These are phyloP conservation scores for Medicago ruthenica DNA, from an alignment of 306 rosid species.

Conservation along the genomic window DNA sequence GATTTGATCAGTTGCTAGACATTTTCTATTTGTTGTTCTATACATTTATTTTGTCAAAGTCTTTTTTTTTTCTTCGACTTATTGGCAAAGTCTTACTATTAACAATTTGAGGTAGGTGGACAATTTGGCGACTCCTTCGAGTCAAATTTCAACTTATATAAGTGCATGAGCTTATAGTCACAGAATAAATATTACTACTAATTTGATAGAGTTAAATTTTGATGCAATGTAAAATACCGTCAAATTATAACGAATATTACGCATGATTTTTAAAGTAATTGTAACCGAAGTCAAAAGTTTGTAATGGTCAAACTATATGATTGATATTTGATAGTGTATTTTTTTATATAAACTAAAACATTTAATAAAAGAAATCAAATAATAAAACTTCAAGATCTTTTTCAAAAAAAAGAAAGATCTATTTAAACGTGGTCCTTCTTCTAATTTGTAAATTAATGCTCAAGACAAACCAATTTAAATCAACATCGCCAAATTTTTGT, in stretches of 20 bases:
- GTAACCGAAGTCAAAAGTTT: background rate
- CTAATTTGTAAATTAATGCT: background rate
- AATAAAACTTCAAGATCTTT: too few species aligned
- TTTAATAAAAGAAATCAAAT: too few species aligned
- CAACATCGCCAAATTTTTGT: too few species aligned
- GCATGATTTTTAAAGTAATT: too few species aligned
- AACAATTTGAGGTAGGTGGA: background rate
- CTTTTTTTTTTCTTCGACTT: background rate
- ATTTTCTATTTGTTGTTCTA: background rate
- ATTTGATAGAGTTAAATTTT: background rate
- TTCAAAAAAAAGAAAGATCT: too few species aligned
- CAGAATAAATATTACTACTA: background rate
- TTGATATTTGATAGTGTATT: background rate
- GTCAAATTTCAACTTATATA: constrained; percentile 28
- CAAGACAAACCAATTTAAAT: constrained; percentile 2
- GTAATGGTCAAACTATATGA: background rate
- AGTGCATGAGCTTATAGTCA: constrained; percentile 2
- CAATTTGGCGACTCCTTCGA: background rate
- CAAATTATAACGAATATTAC: background rate
- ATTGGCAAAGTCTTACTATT: background rate
- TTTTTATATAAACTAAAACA: too few species aligned
- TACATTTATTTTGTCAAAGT: background rate
- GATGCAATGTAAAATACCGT: too few species aligned
- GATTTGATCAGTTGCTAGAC: background rate
- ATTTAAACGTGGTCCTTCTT: too few species aligned